Evolutionary conservation across 257 asterid species (phyloP).

Genomic region (Cinchona pubescens): DNA sequence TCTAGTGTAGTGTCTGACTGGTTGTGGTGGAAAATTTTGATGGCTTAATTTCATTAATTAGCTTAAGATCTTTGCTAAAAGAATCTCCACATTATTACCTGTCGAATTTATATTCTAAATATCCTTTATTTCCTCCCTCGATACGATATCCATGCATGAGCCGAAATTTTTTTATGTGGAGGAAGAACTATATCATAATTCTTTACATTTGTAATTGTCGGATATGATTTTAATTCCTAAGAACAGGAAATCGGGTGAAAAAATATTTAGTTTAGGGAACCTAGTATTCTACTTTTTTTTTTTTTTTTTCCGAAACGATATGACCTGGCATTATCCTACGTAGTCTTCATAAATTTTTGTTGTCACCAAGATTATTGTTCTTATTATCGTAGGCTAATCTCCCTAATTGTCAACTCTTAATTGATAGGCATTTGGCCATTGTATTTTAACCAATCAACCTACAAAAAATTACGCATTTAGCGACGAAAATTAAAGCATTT

Average conservation of each 20-base stretch:
- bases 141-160: not conserved
- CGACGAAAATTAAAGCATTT: no score
- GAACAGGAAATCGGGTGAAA: no score
- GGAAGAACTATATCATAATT: no score
- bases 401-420: not conserved
- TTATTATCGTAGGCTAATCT: not conserved
- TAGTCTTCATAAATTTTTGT: not conserved
- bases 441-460: not conserved
- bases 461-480: no score
- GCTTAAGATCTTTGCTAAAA: not conserved
- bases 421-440: not conserved
- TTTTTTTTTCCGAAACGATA: no score
- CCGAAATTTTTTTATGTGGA: not conserved
- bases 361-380: not conserved
- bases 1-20: no score
- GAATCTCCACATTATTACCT: not conserved
- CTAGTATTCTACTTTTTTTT: no score
- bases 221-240: no score
- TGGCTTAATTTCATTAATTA: not conserved
- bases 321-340: no score
- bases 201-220: no score
- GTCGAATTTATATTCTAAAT: no score
- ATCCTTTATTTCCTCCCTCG: not conserved
- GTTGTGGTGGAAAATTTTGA: not conserved
- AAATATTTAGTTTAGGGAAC: no score